These are phyloP conservation scores for Termitomyces sp. DNA, from an alignment of 768 basidiomycete species.

Conservation along the genomic window DNA sequence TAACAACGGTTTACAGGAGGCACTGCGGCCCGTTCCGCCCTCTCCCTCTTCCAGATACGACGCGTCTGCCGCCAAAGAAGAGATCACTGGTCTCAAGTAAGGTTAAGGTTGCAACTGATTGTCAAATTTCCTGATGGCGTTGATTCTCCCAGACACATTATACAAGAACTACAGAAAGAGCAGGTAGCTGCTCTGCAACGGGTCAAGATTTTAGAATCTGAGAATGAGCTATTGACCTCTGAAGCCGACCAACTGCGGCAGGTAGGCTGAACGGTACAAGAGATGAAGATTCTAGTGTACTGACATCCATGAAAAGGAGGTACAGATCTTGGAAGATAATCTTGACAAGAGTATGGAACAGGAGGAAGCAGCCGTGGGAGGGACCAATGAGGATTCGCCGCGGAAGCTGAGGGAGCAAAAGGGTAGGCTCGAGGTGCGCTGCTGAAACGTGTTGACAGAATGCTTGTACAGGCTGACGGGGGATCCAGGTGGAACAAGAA, in stretches of 20 bases:
- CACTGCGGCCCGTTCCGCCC: constrained; percentile 14
- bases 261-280: constrained; percentile 29
- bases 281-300: neutral
- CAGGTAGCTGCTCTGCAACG: constrained; percentile 56
- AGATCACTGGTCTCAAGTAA: constrained; percentile 83
- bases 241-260: constrained; percentile 74
- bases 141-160: constrained; percentile 60
- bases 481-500: constrained; percentile 58
- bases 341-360: constrained; percentile 57
- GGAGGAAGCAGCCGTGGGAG: constrained; percentile 35
- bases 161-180: constrained; percentile 87
- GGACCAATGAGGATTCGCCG: constrained; percentile 30
- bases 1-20: constrained; percentile 33
- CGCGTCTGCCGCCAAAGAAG: constrained; percentile 46
- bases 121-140: neutral
- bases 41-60: constrained; percentile 50
- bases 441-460: neutral
- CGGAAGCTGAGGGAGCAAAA: constrained; percentile 48
- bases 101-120: constrained; percentile 6
- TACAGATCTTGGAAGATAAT: constrained; percentile 73
- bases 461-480: neutral
- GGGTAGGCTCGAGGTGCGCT: constrained; percentile 48
- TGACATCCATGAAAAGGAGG: constrained; percentile 45
- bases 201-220: constrained; percentile 69
- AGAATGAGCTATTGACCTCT: constrained; percentile 65